Conservation (phyloP, 805 yeast genomes). For the Isabelozyma pseudorhagii region DNA sequence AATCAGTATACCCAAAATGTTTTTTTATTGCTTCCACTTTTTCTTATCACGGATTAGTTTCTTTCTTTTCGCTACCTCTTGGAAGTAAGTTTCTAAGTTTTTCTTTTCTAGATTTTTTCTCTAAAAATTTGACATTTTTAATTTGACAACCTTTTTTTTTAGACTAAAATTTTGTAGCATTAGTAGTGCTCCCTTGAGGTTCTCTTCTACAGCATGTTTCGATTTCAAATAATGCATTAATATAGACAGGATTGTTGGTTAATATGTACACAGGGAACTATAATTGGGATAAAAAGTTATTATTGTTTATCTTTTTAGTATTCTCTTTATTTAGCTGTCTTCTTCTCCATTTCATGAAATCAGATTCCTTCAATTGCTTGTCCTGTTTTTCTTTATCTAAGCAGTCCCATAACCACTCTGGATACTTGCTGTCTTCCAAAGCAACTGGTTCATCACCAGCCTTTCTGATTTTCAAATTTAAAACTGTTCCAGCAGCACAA, state of each 20-base stretch:
- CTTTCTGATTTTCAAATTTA: constrained; percentile 71
- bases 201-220: background rate
- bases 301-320: constrained; percentile 67
- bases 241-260: constrained; percentile 4
- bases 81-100: too few relatives aligned
- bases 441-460: constrained; percentile 88
- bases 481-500: constrained; percentile 68
- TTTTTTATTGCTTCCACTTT: background rate
- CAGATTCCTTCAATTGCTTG: constrained; percentile 54
- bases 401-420: constrained; percentile 90
- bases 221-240: background rate
- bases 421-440: constrained; percentile 82
- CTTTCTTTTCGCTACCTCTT: background rate
- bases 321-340: constrained; percentile 67
- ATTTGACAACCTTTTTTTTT: too few relatives aligned
- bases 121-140: too few relatives aligned
- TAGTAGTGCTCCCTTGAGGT: too few relatives aligned
- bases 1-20: background rate
- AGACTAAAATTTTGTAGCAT: too few relatives aligned
- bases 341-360: constrained; percentile 62
- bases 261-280: constrained; percentile 6
- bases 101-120: too few relatives aligned
- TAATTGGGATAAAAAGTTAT: constrained; percentile 71
- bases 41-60: background rate
- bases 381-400: constrained; percentile 65